Evolutionary conservation across 345 rosid genomes (phyloP), one percentile per base, ranked within the genome.

Genomic region (Cardamine occulta): DNA sequence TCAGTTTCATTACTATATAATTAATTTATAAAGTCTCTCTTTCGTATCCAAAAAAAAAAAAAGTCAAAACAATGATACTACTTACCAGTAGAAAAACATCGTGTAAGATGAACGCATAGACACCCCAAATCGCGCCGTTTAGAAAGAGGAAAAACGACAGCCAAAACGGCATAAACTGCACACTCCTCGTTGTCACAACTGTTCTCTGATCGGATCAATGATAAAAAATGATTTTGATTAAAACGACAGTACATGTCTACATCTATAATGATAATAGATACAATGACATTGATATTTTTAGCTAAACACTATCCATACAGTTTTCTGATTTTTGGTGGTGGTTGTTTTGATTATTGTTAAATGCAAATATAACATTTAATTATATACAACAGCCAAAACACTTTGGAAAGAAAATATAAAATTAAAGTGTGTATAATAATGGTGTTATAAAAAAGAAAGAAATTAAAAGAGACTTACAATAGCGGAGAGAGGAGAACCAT

Each of bases 401-500:
- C 0, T 37, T 12, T 62, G 2, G 39, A 51, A 24, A 51, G 4
- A 1, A 58, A 21, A 19, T 13, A 28, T 4, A 26, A 26, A 0
- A 15, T 45, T 9, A 6, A 31, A 58, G 2, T 45, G 34, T 32
- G 19, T 12, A 10, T 21, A 37, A n/a, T 5, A n/a, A 61, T 14
- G 28, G 31, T 28, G 31, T 28, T 28, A 4, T 28, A 28, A 28
- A 18, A 8, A 59, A 45, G 18, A 40, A 58, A 5, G 14, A 31
- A 21, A n/a, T n/a, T n/a, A n/a, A n/a, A 14, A 52, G 34, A 74
- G 53, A 79, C 72, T 76, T 84, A 91, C 95, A 85, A 89, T 85
- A 34, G 84, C 95, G 7, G 93, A 87, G 31, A 89, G 84, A 85
- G 97, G 97, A 4, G 97, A 89, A 21, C 83, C 97, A 72, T 91